These are phyloP conservation scores for Stagonosporopsis cucurbitacearum DNA, from an alignment of 2,329 filamentous ascomycete species.

Conservation along the genomic window DNA sequence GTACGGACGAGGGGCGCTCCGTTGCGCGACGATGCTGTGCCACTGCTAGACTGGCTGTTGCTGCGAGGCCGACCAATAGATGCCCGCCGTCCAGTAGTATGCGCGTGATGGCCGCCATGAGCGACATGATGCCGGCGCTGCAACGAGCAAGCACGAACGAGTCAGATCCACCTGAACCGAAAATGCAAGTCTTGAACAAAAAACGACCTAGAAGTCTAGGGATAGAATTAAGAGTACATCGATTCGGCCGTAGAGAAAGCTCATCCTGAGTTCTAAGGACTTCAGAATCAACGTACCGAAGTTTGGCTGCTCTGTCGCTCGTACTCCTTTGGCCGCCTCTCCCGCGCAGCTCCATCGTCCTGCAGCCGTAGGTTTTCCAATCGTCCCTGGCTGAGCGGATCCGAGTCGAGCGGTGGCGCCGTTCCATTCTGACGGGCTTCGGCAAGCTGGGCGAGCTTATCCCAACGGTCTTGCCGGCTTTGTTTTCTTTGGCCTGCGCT, in stretches of 20 bases:
- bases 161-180: conserved; percentile 49
- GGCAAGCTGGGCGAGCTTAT: conserved; percentile 80
- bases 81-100: conserved; percentile 40
- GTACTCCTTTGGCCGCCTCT: conserved; percentile 50
- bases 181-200: conserved; percentile 45
- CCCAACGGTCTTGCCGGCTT: conserved; percentile 86
- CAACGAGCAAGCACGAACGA: conserved; percentile 47
- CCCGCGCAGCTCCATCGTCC: conserved; percentile 64
- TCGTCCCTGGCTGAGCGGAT: conserved; percentile 79
- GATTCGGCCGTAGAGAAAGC: conserved; percentile 49
- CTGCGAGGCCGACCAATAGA: conserved; percentile 47
- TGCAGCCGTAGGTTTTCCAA: conserved; percentile 90
- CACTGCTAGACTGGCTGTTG: conserved; percentile 49
- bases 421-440: conserved; percentile 67
- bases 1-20: conserved; percentile 35
- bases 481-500: conserved; percentile 84
- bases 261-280: conserved; percentile 50
- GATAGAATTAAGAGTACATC: conserved; percentile 52
- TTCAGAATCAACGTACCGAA: conserved; percentile 54
- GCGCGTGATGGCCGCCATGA: conserved; percentile 44
- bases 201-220: conserved; percentile 46
- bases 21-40: conserved; percentile 44
- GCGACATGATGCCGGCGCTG: conserved; percentile 49
- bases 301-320: conserved; percentile 50
- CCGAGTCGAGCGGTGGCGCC: conserved; percentile 69